Evolutionary conservation across 1,139 yeast species (phyloP).

Genomic region (Kodamaea fungicola): DNA sequence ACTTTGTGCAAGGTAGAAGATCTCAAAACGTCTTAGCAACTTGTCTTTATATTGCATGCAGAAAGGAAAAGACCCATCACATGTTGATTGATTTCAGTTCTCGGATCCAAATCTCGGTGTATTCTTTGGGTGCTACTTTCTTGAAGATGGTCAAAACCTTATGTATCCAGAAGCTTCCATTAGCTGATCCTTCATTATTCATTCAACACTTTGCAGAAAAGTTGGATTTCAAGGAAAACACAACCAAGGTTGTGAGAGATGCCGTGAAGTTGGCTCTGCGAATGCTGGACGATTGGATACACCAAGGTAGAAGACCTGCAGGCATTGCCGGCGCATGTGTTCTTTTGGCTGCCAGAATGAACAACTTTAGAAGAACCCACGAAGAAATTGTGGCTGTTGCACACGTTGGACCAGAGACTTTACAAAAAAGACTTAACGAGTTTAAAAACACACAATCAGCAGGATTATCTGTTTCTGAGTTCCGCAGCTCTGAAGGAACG

Average conservation of each 20-base stretch:
- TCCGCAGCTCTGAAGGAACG: conserved; percentile 47
- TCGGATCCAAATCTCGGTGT: conserved; percentile 83
- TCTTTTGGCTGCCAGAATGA: conserved; percentile 91
- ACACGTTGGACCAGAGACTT: conserved; percentile 90
- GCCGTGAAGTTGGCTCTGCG: conserved; percentile 84
- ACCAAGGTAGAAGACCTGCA: conserved; percentile 95
- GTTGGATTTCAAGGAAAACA: conserved; percentile 69
- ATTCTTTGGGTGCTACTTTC: conserved; percentile 93
- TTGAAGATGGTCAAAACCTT: conserved; percentile 82
- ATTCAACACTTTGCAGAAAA: conserved; percentile 92
- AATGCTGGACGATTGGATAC: conserved; percentile 94
- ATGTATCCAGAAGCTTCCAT: conserved; percentile 71
- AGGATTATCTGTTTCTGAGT: conserved; percentile 64
- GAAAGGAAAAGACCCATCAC: conserved; percentile 86
- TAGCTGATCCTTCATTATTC: conserved; percentile 91
- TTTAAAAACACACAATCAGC: conserved; percentile 79
- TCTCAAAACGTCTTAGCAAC: conserved; percentile 95
- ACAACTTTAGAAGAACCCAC: conserved; percentile 86
- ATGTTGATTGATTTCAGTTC: conserved; percentile 95
- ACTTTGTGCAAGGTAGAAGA: conserved; percentile 92
- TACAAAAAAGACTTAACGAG: conserved; percentile 85
- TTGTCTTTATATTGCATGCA: conserved; percentile 90
- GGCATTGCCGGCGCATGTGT: conserved; percentile 98
- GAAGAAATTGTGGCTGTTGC: conserved; percentile 94
- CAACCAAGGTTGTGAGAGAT: conserved; percentile 75